These are phyloP conservation scores for Cucumis cinereus DNA, from an alignment of 306 rosid genomes.

Conservation along the genomic window DNA sequence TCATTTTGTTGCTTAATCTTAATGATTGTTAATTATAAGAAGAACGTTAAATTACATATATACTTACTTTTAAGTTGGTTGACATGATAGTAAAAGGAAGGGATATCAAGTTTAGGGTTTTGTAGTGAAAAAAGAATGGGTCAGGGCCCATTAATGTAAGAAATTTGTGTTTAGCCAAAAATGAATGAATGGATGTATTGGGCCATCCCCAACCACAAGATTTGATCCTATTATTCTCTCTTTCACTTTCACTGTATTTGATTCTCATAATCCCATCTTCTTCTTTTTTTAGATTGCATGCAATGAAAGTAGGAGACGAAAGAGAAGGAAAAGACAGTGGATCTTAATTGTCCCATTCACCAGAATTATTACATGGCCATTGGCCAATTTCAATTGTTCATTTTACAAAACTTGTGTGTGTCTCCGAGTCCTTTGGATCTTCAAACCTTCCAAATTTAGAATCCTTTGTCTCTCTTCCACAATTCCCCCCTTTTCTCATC, in stretches of 20 bases:
- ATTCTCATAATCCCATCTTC: no score
- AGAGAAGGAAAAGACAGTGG: background rate
- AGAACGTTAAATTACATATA: no score
- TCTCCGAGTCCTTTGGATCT: constrained; percentile 75
- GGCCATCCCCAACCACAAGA: no score
- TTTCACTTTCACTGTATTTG: no score
- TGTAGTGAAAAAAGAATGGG: background rate
- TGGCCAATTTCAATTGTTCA: background rate
- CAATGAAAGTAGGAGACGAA: background rate
- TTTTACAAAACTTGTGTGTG: constrained; percentile 15
- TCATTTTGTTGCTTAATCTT: background rate
- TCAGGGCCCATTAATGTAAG: background rate
- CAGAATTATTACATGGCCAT: background rate
- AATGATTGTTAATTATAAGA: background rate
- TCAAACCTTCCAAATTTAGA: constrained; percentile 23
- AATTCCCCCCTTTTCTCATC: background rate
- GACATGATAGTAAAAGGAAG: background rate
- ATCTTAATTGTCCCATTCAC: no score
- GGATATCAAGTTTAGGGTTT: background rate
- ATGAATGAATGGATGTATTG: no score
- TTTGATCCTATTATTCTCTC: no score
- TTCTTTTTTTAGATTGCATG: background rate
- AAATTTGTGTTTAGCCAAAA: no score
- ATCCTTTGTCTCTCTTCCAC: constrained; percentile 12
- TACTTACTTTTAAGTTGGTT: background rate